Evolutionary conservation across 2,329 filamentous ascomycete genomes (phyloP).

Genomic region (Colletotrichum liriopes): DNA sequence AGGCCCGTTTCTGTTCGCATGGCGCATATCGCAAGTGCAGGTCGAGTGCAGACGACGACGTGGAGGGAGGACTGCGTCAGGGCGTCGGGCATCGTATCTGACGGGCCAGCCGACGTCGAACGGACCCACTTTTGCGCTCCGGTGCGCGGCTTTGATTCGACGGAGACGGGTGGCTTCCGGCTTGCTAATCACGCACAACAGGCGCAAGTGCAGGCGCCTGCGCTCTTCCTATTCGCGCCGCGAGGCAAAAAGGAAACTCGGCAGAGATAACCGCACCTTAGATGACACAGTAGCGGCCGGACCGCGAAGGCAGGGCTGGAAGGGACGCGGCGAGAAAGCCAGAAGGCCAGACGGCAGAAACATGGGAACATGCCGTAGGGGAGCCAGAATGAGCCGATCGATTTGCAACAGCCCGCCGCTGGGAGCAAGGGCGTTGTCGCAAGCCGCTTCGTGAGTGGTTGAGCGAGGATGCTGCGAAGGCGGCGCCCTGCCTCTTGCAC

Average conservation of each 20-base stretch:
- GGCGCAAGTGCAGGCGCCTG: conserved; percentile 6
- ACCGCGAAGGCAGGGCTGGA: neutral
- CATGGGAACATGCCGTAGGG: conserved; percentile 6
- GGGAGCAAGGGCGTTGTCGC: conserved; percentile 32
- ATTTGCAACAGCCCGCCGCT: conserved; percentile 25
- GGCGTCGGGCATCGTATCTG: conserved; percentile 32
- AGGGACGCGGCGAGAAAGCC: neutral
- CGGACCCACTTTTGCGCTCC: neutral
- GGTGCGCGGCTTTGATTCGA: conserved; percentile 21
- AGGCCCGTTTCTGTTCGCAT: conserved; percentile 36
- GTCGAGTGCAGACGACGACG: conserved; percentile 19
- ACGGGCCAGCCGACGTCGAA: conserved; percentile 10
- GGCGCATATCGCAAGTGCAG: conserved; percentile 7
- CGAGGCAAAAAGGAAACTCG: conserved; percentile 1
- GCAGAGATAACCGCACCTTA: conserved; percentile 22
- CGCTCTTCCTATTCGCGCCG: neutral
- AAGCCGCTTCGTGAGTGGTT: conserved; percentile 26
- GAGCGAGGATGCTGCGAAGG: neutral
- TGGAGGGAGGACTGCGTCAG: conserved; percentile 25
- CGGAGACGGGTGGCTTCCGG: neutral
- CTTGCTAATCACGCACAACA: conserved; percentile 35
- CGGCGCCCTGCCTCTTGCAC: conserved; percentile 30
- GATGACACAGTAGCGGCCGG: conserved; percentile 29
- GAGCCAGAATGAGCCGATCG: conserved; percentile 32
- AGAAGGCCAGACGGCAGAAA: conserved; percentile 13